Evolutionary conservation across 1,139 yeast species (phyloP), one percentile per base, ranked within the genome.

Genomic region (Suhomyces guaymorum): DNA sequence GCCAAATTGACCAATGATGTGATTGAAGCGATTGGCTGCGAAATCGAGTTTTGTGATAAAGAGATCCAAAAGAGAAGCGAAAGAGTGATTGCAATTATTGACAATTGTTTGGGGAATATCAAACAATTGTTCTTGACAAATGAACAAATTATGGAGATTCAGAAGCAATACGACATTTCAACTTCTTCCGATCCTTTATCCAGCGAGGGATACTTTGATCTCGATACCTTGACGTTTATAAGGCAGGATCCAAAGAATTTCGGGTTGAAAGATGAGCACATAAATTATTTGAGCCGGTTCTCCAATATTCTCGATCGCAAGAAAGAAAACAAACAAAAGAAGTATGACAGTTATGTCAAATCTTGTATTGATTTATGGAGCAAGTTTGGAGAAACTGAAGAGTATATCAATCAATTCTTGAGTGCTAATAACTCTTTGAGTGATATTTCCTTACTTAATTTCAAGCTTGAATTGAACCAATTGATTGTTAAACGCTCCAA

Each of bases 401-500:
- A 69, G 1, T 65, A 66, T 34, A 51, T 67, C 12, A 57, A 60
- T 2, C 48, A 51, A 1, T 78, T 78, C 42, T 45, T 68, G 17
- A 42, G 39, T 1, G 52, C 59, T 1, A 73, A 76, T 43, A 47
- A 52, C n/a, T 41, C 59, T 31, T 48, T 56, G 55, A 75, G 66
- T 7, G 75, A 70, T 32, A 38, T 46, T 10, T 59, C 73, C 0
- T 40, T 70, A 13, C 44, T 57, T 27, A 60, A 62, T 29, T 75
- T 78, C 43, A 73, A 76, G 41, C 48, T 50, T 26, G 92, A 88
- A 50, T 57, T 82, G 30, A 67, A 66, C 17, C 70, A 85, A 38
- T 66, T 90, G 23, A 69, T 75, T 34, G 63, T 66, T 17, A 77
- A 79, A 56, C 77, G 94, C 47, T 71, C 79, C 12, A 74, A 78